Conservation (phyloP, 345 rosid species). For the Corchorus olitorius region DNA sequence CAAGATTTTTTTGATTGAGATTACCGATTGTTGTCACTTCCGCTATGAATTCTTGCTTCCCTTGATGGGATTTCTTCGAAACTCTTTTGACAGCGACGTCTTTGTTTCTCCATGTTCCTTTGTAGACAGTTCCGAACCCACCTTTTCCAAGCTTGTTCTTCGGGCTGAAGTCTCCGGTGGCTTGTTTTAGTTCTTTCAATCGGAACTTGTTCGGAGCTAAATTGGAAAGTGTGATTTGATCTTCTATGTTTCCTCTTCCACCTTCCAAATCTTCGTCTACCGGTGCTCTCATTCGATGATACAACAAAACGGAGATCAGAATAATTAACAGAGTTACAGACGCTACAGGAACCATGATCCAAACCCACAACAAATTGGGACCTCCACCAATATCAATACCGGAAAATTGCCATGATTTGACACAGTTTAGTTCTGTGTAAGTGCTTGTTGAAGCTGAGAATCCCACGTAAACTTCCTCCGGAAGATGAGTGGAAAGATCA, state of each 20-base stretch:
- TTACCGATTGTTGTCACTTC: no score
- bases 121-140: conserved; percentile 81
- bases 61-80: no score
- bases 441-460: conserved; percentile 65
- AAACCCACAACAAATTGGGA: conserved; percentile 28
- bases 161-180: conserved; percentile 52
- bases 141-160: conserved; percentile 74
- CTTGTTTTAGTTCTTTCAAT: conserved; percentile 52
- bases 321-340: conserved; percentile 16
- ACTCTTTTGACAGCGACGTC: no score
- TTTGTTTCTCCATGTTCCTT: conserved; percentile 47
- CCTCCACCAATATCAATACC: conserved; percentile 33
- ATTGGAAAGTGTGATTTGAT: conserved; percentile 41
- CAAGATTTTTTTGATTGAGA: no score
- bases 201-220: conserved; percentile 57
- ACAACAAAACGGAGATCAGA: conserved; percentile 23
- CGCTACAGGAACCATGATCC: conserved; percentile 31
- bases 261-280: conserved; percentile 32
- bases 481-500: conserved; percentile 53
- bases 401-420: conserved; percentile 57
- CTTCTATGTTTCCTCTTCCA: conserved; percentile 42
- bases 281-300: conserved; percentile 34
- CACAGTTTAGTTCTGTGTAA: conserved; percentile 47
- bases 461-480: conserved; percentile 52
- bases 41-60: no score